Evolutionary conservation across 2,329 filamentous ascomycete species (phyloP).

Genomic region (Mariannaea elegans): DNA sequence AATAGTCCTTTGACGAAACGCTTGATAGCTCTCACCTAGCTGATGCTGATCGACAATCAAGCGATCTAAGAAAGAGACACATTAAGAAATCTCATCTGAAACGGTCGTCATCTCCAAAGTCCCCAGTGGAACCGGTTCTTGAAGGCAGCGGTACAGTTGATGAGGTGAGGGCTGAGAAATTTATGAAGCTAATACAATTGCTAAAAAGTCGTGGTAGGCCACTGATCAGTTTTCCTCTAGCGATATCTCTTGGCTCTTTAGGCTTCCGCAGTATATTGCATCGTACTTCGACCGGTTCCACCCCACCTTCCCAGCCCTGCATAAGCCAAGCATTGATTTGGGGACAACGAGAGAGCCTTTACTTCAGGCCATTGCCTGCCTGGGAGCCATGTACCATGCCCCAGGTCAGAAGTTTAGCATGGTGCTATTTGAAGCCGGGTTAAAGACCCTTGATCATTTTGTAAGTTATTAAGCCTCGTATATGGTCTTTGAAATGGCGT

Average conservation of each 20-base stretch:
- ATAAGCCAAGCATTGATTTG: conserved; percentile 20
- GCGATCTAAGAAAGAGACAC: conserved; percentile 22
- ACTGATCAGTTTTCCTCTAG: conserved; percentile 7
- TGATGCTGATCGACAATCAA: neutral
- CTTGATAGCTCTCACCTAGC: neutral
- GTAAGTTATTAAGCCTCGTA: neutral
- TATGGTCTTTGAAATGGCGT: neutral
- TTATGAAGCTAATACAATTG: neutral
- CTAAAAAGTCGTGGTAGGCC: neutral
- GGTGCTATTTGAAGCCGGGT: conserved; percentile 12
- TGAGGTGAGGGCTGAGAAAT: conserved; percentile 1
- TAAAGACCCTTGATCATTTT: conserved; percentile 14
- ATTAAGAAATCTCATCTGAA: conserved; percentile 18
- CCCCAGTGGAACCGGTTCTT: neutral
- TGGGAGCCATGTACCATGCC: conserved; percentile 15
- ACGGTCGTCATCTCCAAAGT: conserved; percentile 4
- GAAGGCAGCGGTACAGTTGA: neutral
- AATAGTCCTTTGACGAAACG: neutral
- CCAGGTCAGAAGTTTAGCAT: conserved; percentile 7
- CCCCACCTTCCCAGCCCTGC: conserved; percentile 10
- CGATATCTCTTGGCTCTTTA: conserved; percentile 21
- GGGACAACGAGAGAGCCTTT: conserved; percentile 14
- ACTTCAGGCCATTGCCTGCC: conserved; percentile 20
- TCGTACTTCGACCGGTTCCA: conserved; percentile 22
- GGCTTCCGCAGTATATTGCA: conserved; percentile 18